Evolutionary conservation across 23 red algal species (phyloP).

Genomic region (Gracilariopsis chorda): DNA sequence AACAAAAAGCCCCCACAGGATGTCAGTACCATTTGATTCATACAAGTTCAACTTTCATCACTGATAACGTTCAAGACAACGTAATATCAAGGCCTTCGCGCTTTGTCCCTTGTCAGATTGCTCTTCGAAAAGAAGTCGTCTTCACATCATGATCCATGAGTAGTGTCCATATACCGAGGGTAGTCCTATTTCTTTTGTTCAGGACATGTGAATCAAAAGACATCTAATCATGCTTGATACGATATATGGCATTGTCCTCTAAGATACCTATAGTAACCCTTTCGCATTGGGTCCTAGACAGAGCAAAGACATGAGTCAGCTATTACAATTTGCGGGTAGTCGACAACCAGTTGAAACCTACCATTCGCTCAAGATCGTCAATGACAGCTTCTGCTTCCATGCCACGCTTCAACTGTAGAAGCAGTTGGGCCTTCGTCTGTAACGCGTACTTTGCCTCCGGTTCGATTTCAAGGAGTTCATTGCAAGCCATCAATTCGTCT

Average conservation of each 20-base stretch:
- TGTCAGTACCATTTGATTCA: too few species aligned
- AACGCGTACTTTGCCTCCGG: constrained; percentile 61
- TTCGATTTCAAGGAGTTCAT: constrained; percentile 64
- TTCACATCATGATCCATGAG: too few species aligned
- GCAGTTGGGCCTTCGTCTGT: constrained; percentile 47
- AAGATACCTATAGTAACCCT: constrained; percentile 28
- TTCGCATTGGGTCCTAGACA: constrained; percentile 51
- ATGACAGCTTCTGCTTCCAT: constrained; percentile 2
- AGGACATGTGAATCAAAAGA: too few species aligned
- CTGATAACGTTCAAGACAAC: too few species aligned
- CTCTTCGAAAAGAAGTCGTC: too few species aligned
- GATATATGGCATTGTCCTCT: background rate
- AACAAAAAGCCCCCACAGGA: too few species aligned
- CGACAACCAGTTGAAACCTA: background rate
- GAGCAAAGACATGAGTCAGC: background rate
- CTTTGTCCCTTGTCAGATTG: too few species aligned
- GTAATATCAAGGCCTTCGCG: too few species aligned
- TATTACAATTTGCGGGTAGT: background rate
- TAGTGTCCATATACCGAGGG: too few species aligned
- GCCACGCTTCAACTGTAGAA: constrained; percentile 16
- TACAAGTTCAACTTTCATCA: too few species aligned
- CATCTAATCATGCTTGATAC: too few species aligned
- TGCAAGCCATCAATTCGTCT: constrained; percentile 36
- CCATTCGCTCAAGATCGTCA: constrained; percentile 22
- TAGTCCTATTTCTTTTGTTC: too few species aligned